A percentile compares a stretch with the other conserved stretches of the same genome.
phyloP scores from a whole-genome alignment of 1,284 basidiomycete species.

The Sphaerobolus stellatus region DNA sequence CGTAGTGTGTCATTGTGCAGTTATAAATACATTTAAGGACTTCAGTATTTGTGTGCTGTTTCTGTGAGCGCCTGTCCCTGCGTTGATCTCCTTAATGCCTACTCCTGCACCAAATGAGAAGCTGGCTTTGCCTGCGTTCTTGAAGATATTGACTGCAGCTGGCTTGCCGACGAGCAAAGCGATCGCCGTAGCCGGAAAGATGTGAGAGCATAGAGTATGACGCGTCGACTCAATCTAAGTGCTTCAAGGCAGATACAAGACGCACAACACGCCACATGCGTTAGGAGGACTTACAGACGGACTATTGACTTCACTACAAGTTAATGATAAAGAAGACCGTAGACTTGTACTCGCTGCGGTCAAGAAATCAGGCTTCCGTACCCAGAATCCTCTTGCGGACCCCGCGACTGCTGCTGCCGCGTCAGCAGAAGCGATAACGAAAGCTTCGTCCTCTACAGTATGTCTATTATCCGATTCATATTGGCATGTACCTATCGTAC shows the following conservation, averaged over 20 bases:
- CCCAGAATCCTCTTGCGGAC: conserved; percentile 1
- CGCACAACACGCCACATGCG: conserved; percentile 60
- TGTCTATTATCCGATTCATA: background rate
- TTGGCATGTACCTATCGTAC: background rate
- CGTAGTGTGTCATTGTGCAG: too few relatives aligned
- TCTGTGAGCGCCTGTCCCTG: too few relatives aligned
- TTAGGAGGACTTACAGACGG: conserved; percentile 59
- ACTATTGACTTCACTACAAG: conserved; percentile 55
- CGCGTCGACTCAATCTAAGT: conserved; percentile 12
- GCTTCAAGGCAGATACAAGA: conserved; percentile 63
- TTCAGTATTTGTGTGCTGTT: too few relatives aligned
- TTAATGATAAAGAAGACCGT: conserved; percentile 70
- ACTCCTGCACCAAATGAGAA: conserved; percentile 31
- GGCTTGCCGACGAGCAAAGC: conserved; percentile 69
- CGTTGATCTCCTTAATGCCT: too few relatives aligned
- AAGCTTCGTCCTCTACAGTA: conserved; percentile 14
- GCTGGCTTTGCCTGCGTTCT: conserved; percentile 68
- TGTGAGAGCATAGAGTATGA: conserved; percentile 47
- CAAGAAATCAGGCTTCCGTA: conserved; percentile 57
- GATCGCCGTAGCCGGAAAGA: conserved; percentile 74
- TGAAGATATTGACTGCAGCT: conserved; percentile 67
- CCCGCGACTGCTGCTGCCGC: conserved; percentile 6
- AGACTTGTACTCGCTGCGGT: conserved; percentile 63
- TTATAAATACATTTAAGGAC: too few relatives aligned
- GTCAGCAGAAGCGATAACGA: conserved; percentile 16